Percentiles rank a stretch among this genome's conserved stretches.
Conservation (phyloP, 2,329 filamentous ascomycete species). For the Verticillium dahliae region DNA sequence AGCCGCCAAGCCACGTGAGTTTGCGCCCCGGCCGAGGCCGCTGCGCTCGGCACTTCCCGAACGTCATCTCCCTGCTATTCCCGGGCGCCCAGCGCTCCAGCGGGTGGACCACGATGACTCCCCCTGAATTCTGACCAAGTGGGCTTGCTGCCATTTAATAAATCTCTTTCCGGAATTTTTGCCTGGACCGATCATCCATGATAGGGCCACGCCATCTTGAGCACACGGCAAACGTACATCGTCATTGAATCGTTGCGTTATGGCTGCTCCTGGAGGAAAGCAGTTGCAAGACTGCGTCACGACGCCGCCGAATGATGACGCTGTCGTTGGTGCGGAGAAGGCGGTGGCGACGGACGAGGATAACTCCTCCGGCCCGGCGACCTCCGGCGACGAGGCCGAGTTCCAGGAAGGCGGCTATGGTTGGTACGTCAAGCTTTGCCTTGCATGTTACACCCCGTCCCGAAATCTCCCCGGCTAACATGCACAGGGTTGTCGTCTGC, state of each 20-base stretch:
- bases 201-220: not conserved
- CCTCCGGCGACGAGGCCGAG: slow-evolving; percentile 15
- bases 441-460: not conserved
- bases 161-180: not conserved
- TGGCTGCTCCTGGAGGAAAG: not conserved
- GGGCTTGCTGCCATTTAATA: not conserved
- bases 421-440: slow-evolving; percentile 32
- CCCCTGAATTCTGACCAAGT: not conserved
- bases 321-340: not conserved
- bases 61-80: not conserved
- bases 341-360: not conserved
- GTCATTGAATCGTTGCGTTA: not conserved
- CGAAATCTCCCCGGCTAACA: not conserved
- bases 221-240: not conserved
- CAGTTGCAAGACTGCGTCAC: not conserved
- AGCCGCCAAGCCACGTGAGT: not conserved
- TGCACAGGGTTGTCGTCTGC: slow-evolving; percentile 42
- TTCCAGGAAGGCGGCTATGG: slow-evolving; percentile 53
- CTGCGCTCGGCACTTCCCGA: not conserved
- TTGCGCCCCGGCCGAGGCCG: not conserved
- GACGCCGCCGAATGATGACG: not conserved
- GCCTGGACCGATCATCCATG: not conserved
- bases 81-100: not conserved
- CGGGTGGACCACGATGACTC: not conserved
- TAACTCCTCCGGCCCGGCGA: not conserved